Conservation (phyloP, 2,329 filamentous ascomycete genomes). For the Monilinia vaccinii-corymbosi region DNA sequence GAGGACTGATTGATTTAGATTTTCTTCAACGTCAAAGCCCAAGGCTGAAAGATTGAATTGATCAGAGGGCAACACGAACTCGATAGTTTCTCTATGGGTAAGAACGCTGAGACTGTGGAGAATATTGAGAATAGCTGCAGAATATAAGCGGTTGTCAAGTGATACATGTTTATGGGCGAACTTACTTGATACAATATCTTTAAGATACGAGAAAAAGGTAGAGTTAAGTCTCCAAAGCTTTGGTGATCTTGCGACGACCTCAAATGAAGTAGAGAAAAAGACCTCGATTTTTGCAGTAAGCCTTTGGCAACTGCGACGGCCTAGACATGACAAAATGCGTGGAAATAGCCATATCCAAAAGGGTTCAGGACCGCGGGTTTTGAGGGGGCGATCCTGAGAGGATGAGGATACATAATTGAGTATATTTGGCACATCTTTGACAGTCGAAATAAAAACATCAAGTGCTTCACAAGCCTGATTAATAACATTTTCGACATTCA, state of each 20-base stretch:
- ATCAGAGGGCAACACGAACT: slow-evolving; percentile 20
- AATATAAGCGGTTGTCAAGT: slow-evolving; percentile 11
- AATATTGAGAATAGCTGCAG: slow-evolving; percentile 18
- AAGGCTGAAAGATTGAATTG: slow-evolving; percentile 13
- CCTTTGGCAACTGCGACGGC: slow-evolving; percentile 39
- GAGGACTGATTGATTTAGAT: neutral
- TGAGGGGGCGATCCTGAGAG: slow-evolving; percentile 35
- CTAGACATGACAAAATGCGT: slow-evolving; percentile 47
- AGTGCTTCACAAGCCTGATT: slow-evolving; percentile 63
- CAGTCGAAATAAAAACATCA: slow-evolving; percentile 64
- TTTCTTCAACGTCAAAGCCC: slow-evolving; percentile 7
- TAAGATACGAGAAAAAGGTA: slow-evolving; percentile 40
- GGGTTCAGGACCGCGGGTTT: slow-evolving; percentile 47
- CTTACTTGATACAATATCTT: slow-evolving; percentile 30
- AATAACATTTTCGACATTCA: slow-evolving; percentile 43
- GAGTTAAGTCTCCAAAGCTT: slow-evolving; percentile 41
- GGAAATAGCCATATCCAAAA: slow-evolving; percentile 58
- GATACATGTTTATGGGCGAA: neutral
- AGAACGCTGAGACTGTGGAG: slow-evolving; percentile 18
- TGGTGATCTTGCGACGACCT: slow-evolving; percentile 36
- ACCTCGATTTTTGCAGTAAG: slow-evolving; percentile 43
- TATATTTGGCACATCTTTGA: slow-evolving; percentile 67
- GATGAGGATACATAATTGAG: slow-evolving; percentile 40
- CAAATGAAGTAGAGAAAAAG: slow-evolving; percentile 42
- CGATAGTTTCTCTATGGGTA: slow-evolving; percentile 6